Evolutionary conservation across 2,329 filamentous ascomycete genomes (phyloP), one percentile per base, ranked within the genome.

Genomic region (Fusarium illudens): DNA sequence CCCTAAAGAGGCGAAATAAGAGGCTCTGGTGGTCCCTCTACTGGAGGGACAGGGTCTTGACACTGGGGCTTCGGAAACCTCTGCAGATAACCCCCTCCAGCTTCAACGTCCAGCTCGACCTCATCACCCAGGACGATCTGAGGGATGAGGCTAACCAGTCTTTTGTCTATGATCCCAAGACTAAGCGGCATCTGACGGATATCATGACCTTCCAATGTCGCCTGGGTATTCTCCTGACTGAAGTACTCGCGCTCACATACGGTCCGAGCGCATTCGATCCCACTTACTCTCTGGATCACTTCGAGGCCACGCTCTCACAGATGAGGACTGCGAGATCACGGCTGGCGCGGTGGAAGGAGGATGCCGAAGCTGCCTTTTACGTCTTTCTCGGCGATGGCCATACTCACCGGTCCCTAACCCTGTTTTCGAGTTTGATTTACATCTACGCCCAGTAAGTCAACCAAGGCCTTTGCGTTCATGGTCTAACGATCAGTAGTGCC

Each of bases 391-490:
- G 4, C 1, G 25, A 39, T 0, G 13, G 15, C 0, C 48, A 42
- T 6, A 36, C 52, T 2, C 62, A 69, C 17, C 36, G 55, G 13
- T 69, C 66, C 0, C 56, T 64, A 0, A 58, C 58, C 0, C 8
- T 69, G 0, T 64, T 69, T 11, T 70, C 66, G 0, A 70, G 62
- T 12, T 59, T 67, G 1, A 36, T 69, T 0, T 69, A 50, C 1
- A 70, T 70, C 22, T 69, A 69, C 30, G 62, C 59, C 0, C 53
- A 64, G 66, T 69, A 19, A 59, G 64, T 42, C 3, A 4, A 9
- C 0, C 7, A 1, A 12, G 5, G 0, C 3, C 11, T 0, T 7
- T 0, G 4, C 1, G 2, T 1, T 17, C 19, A 12, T 9, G 56
- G 6, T 4, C 5, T 6, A 0, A 30, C 1, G 29, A 1, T 17